Evolutionary conservation across 75 land plant genomes (phyloP).

Genomic region (Sequoia sempervirens): DNA sequence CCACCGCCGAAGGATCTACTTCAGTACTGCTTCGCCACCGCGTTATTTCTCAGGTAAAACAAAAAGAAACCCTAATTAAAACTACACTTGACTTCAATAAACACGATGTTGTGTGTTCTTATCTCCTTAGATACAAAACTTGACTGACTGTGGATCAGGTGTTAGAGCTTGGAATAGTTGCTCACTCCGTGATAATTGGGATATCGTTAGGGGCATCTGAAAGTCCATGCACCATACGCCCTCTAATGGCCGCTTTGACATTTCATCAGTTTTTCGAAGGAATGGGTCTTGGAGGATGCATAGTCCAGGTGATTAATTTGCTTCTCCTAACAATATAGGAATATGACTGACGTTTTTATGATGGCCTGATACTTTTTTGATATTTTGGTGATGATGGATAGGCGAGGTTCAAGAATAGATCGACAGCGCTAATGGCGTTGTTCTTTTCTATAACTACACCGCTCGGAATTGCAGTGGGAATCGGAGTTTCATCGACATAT

Average conservation of each 20-base stretch:
- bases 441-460: conserved; percentile 39
- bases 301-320: conserved; percentile 37
- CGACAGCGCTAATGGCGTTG: conserved; percentile 19
- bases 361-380: background rate
- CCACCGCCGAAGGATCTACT: too few relatives aligned
- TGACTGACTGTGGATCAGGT: too few relatives aligned
- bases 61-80: background rate
- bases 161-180: too few relatives aligned
- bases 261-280: conserved; percentile 89
- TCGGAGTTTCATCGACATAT: conserved; percentile 26
- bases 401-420: conserved; percentile 16
- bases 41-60: too few relatives aligned
- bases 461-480: conserved; percentile 30
- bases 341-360: background rate
- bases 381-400: background rate
- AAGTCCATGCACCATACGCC: conserved; percentile 51
- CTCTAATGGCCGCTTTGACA: conserved; percentile 56
- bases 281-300: conserved; percentile 13
- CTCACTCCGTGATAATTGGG: conserved; percentile 50
- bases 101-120: background rate
- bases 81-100: background rate
- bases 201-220: conserved; percentile 58
- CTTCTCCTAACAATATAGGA: background rate
- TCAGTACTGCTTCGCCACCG: too few relatives aligned
- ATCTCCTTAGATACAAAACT: conserved; percentile 29